These are phyloP conservation scores for Saturnispora ahearnii DNA, from an alignment of 805 yeast species.

Conservation along the genomic window DNA sequence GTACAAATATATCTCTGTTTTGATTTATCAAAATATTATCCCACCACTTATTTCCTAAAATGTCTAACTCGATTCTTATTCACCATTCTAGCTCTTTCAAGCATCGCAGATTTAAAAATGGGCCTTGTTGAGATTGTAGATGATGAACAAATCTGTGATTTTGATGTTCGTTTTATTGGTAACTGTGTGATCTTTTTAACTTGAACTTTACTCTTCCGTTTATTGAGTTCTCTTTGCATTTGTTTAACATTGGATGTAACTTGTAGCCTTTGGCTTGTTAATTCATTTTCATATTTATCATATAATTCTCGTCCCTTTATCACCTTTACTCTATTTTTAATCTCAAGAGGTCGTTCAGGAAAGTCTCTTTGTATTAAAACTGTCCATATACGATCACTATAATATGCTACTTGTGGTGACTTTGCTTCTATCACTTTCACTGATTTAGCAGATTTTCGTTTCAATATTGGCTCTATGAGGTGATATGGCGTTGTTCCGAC, in stretches of 20 bases:
- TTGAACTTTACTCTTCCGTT: slow-evolving; percentile 34
- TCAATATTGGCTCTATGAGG: slow-evolving; percentile 38
- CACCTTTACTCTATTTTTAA: slow-evolving; percentile 13
- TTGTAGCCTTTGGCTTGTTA: slow-evolving; percentile 35
- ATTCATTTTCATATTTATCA: slow-evolving; percentile 30
- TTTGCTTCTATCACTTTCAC: slow-evolving; percentile 32
- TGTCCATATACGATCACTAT: slow-evolving; percentile 40
- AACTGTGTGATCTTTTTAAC: slow-evolving; percentile 23
- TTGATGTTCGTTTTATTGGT: neutral
- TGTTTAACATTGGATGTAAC: slow-evolving; percentile 37
- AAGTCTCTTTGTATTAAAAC: slow-evolving; percentile 39
- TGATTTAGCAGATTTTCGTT: slow-evolving; percentile 37
- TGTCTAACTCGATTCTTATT: slow-evolving; percentile 15
- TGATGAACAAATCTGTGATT: slow-evolving; percentile 7
- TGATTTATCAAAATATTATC: neutral
- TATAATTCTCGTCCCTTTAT: slow-evolving; percentile 33
- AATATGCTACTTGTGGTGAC: slow-evolving; percentile 35
- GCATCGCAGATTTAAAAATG: slow-evolving; percentile 21
- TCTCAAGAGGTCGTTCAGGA: slow-evolving; percentile 32
- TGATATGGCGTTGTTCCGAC: slow-evolving; percentile 34
- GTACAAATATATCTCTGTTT: neutral
- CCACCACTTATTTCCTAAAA: slow-evolving; percentile 2
- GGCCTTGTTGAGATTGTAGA: neutral
- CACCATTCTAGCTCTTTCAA: slow-evolving; percentile 27
- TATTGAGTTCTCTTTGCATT: slow-evolving; percentile 32